Evolutionary conservation across 305 asterid genomes (phyloP), one percentile per base, ranked within the genome.

Genomic region (Solanum aculeatissimum): DNA sequence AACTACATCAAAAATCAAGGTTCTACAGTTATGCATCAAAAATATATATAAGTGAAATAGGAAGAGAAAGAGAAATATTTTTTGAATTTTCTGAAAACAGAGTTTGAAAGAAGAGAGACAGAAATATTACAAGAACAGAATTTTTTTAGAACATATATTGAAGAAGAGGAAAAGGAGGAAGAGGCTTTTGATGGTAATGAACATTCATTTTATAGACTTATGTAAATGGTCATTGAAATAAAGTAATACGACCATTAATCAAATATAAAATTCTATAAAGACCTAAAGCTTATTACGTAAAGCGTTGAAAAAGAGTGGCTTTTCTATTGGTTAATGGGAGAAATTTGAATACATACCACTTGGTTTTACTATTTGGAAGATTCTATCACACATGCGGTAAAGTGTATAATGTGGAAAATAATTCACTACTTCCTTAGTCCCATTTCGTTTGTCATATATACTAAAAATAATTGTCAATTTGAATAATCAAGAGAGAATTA

Each of bases 11-110:
- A 62, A 25, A 19, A 43, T 54, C 75, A 69, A 18, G 27, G 45
- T 42, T 83, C 18, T 45, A 10, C 9, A 23, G 60, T 1, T 79
- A 70, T 66, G 86, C 89, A 87, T 87, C 74, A 85, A 85, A 62
- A 21, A 29, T 35, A 35, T 10, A 60, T 15, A 53, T 21, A 7
- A 65, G 25, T 40, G 54, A 43, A 10, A 25, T 25, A 13, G 54
- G 54, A 75, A 79, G 4, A 80, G 19, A 65, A 51, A 53, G 12
- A n/a, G 13, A 21, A 21, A 10, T 21, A 10, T 1, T 58, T 51
- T 23, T 78, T 69, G 27, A 81, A 9, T 15, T n/a, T 84, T 63
- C 1, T 51, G 9, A 77, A 85, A 38, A 83, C 32, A 53, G 81
- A 83, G 29, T 21, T 35, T 69, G 35, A 71, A 55, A 29, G 78